Percentiles rank a stretch among this genome's conserved stretches.
phyloP scores from a whole-genome alignment of 805 yeast species.

The Kuraishia piskuri region DNA sequence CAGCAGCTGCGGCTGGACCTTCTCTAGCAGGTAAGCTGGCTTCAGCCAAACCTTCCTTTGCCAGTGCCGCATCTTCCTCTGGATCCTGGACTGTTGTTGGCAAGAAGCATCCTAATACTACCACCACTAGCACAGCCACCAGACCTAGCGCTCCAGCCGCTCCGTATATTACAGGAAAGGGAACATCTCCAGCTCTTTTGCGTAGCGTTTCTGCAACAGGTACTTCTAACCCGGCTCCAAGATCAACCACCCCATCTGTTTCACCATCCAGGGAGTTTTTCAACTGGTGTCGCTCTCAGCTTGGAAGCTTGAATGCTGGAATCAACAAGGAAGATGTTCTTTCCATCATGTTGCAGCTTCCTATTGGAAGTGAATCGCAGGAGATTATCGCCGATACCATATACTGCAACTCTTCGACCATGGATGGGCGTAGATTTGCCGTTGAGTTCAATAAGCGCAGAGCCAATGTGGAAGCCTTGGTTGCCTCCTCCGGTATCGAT shows the following conservation, averaged over 20 bases:
- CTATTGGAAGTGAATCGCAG: constrained; percentile 62
- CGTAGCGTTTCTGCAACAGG: constrained; percentile 23
- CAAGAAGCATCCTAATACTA: constrained; percentile 18
- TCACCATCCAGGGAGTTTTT: constrained; percentile 55
- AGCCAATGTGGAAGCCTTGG: constrained; percentile 54
- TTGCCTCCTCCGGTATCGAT: constrained; percentile 30
- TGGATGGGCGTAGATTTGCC: constrained; percentile 95
- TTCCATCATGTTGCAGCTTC: constrained; percentile 72
- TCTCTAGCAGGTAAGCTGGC: constrained; percentile 7
- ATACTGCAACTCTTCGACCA: constrained; percentile 76
- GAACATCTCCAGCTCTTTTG: constrained; percentile 9
- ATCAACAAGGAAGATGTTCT: constrained; percentile 75
- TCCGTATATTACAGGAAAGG: not conserved
- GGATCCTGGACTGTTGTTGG: constrained; percentile 29
- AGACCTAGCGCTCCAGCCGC: constrained; percentile 11
- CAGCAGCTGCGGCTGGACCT: constrained; percentile 17
- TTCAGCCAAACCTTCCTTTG: constrained; percentile 13
- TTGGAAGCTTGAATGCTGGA: constrained; percentile 61
- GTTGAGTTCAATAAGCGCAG: constrained; percentile 79
- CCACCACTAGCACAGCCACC: constrained; percentile 22
- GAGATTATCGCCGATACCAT: constrained; percentile 90
- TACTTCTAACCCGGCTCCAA: constrained; percentile 14
- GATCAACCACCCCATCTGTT: constrained; percentile 19
- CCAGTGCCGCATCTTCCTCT: constrained; percentile 12
- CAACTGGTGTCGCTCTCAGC: constrained; percentile 62